Evolutionary conservation across 2,329 filamentous ascomycete genomes (phyloP).

Genomic region (Fusarium incarnatum): DNA sequence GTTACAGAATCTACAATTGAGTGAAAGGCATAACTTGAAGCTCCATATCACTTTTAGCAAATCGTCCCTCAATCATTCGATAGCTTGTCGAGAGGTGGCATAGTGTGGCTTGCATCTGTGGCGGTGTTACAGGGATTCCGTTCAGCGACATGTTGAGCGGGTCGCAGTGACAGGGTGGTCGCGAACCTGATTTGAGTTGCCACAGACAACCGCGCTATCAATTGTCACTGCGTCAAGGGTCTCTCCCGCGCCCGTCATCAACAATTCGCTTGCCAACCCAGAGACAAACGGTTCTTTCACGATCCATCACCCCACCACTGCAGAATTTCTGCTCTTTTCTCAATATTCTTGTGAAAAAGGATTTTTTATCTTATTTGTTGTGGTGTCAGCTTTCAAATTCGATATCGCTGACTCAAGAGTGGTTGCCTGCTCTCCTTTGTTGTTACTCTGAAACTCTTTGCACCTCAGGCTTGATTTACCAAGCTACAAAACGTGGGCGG

Average conservation of each 20-base stretch:
- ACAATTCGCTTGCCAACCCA: conserved; percentile 40
- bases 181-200: conserved; percentile 49
- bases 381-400: not conserved
- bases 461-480: conserved; percentile 11
- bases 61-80: conserved; percentile 43
- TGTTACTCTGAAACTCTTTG: conserved; percentile 12
- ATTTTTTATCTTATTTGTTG: not conserved
- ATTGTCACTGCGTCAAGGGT: conserved; percentile 51
- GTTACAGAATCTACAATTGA: conserved; percentile 14
- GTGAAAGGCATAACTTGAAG: conserved; percentile 25
- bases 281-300: conserved; percentile 33
- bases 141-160: not conserved
- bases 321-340: conserved; percentile 14
- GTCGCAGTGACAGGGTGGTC: conserved; percentile 44
- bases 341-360: conserved; percentile 8
- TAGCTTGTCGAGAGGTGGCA: conserved; percentile 29
- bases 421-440: conserved; percentile 28
- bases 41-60: conserved; percentile 23
- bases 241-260: conserved; percentile 38
- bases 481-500: conserved; percentile 20
- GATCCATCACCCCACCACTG: conserved; percentile 38
- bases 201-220: conserved; percentile 54
- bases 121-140: conserved; percentile 16
- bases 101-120: conserved; percentile 13
- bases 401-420: not conserved